phyloP scores from a whole-genome alignment of 2,329 filamentous ascomycete genomes.

The Trichophyton verrucosum region DNA sequence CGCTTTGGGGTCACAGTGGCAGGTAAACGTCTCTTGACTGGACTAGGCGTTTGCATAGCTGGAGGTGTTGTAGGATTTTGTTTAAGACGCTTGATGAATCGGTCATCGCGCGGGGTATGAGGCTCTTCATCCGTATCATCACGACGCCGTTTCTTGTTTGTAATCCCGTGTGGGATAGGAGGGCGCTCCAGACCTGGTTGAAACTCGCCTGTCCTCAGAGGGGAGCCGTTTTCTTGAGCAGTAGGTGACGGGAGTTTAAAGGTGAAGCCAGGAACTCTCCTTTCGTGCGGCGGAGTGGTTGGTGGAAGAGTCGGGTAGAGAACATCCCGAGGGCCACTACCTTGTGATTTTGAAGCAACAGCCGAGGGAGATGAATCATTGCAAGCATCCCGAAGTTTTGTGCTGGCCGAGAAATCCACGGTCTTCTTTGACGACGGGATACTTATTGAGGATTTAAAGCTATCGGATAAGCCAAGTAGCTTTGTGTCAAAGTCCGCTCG shows the following conservation, averaged over 20 bases:
- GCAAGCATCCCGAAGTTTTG: slow-evolving; percentile 38
- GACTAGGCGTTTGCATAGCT: slow-evolving; percentile 20
- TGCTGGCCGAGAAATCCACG: slow-evolving; percentile 67
- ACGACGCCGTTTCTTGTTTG: slow-evolving; percentile 31
- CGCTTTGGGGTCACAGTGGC: slow-evolving; percentile 20
- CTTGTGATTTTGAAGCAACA: slow-evolving; percentile 25
- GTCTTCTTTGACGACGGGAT: slow-evolving; percentile 54
- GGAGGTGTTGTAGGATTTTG: slow-evolving; percentile 16
- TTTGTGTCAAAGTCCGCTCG: slow-evolving; percentile 11
- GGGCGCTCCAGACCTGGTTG: slow-evolving; percentile 25
- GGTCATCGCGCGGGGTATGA: slow-evolving; percentile 21
- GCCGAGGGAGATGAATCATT: slow-evolving; percentile 27
- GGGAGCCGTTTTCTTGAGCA: slow-evolving; percentile 21
- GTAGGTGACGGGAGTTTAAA: slow-evolving; percentile 20
- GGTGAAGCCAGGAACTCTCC: slow-evolving; percentile 9
- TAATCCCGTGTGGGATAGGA: slow-evolving; percentile 27
- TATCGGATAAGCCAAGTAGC: slow-evolving; percentile 19
- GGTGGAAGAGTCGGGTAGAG: slow-evolving; percentile 28
- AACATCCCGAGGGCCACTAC: slow-evolving; percentile 17
- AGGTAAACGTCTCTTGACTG: slow-evolving; percentile 20
- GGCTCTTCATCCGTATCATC: slow-evolving; percentile 22
- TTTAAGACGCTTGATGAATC: slow-evolving; percentile 27
- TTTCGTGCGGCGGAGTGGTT: slow-evolving; percentile 25
- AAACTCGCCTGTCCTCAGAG: slow-evolving; percentile 18
- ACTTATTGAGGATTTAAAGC: slow-evolving; percentile 47